These are phyloP conservation scores for Basidiobolus meristosporus DNA, from an alignment of 371 early-diverging fungal species.

Conservation along the genomic window DNA sequence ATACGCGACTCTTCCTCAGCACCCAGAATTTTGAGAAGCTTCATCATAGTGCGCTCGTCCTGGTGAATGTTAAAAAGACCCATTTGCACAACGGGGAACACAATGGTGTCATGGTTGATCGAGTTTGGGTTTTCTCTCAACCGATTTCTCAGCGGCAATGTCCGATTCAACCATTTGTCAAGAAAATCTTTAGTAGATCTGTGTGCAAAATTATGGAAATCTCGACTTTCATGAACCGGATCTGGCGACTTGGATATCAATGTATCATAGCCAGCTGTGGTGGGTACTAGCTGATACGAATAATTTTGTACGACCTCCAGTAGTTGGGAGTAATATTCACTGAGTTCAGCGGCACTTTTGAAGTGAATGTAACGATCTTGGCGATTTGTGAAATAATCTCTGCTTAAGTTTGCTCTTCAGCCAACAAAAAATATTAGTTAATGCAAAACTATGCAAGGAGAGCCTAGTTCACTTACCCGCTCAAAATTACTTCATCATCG, in stretches of 20 bases:
- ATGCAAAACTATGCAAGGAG: background rate
- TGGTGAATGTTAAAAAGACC: slow-evolving; percentile 59
- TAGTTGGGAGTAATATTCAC: slow-evolving; percentile 49
- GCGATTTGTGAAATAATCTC: slow-evolving; percentile 84
- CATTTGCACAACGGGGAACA: slow-evolving; percentile 79
- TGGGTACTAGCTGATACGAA: slow-evolving; percentile 31
- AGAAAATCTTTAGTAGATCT: slow-evolving; percentile 24
- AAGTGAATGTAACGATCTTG: slow-evolving; percentile 86
- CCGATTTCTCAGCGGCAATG: background rate
- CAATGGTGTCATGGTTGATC: slow-evolving; percentile 32
- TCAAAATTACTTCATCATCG: slow-evolving; percentile 72
- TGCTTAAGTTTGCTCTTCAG: slow-evolving; percentile 79
- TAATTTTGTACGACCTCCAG: slow-evolving; percentile 31
- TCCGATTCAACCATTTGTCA: slow-evolving; percentile 10
- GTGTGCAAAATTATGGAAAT: slow-evolving; percentile 30
- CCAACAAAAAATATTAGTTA: background rate
- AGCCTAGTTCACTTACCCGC: slow-evolving; percentile 36
- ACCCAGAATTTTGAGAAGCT: slow-evolving; percentile 7
- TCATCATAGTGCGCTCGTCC: slow-evolving; percentile 31
- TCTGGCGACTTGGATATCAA: slow-evolving; percentile 23
- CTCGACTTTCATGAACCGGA: slow-evolving; percentile 34
- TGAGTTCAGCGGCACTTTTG: slow-evolving; percentile 21
- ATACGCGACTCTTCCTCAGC: slow-evolving; percentile 14
- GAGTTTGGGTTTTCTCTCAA: slow-evolving; percentile 1
- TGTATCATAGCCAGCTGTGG: too few species aligned